Conservation (phyloP, 208 protist species). For the Zelonia costaricensis region DNA sequence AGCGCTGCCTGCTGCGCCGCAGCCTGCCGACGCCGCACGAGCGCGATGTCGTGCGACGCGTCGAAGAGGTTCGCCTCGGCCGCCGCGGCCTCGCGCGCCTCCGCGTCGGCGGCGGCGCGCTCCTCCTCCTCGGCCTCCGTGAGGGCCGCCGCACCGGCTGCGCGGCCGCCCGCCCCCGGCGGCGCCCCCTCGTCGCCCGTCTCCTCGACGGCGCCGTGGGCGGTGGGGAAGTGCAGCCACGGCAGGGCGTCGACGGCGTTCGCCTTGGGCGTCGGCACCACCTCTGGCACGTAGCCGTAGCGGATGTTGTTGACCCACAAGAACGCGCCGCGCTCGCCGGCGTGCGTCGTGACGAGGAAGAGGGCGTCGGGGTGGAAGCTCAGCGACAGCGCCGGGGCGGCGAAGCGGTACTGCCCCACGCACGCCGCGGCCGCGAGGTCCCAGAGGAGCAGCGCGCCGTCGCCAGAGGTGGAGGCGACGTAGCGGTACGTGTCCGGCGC, state of each 20-base stretch:
- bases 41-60: conserved; percentile 56
- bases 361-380: conserved; percentile 85
- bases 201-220: conserved; percentile 60
- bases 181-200: conserved; percentile 21
- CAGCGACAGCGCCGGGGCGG: conserved; percentile 74
- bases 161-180: conserved; percentile 2
- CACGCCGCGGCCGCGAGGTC: conserved; percentile 83
- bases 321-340: conserved; percentile 79
- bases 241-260: conserved; percentile 48
- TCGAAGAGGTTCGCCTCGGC: conserved; percentile 70
- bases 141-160: conserved; percentile 1
- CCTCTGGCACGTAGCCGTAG: conserved; percentile 87
- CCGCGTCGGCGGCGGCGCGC: conserved; percentile 19
- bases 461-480: conserved; percentile 69
- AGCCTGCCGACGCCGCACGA: conserved; percentile 42
- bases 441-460: conserved; percentile 80
- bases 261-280: conserved; percentile 51
- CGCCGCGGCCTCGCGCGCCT: conserved; percentile 26
- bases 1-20: conserved; percentile 41
- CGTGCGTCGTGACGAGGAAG: conserved; percentile 85
- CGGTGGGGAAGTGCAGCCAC: conserved; percentile 78
- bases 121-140: conserved; percentile 27
- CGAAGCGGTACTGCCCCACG: conserved; percentile 84
- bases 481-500: conserved; percentile 76
- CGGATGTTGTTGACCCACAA: conserved; percentile 90